Evolutionary conservation across 352 stramenopile genomes (phyloP).

Genomic region (Phytophthora tubulina): DNA sequence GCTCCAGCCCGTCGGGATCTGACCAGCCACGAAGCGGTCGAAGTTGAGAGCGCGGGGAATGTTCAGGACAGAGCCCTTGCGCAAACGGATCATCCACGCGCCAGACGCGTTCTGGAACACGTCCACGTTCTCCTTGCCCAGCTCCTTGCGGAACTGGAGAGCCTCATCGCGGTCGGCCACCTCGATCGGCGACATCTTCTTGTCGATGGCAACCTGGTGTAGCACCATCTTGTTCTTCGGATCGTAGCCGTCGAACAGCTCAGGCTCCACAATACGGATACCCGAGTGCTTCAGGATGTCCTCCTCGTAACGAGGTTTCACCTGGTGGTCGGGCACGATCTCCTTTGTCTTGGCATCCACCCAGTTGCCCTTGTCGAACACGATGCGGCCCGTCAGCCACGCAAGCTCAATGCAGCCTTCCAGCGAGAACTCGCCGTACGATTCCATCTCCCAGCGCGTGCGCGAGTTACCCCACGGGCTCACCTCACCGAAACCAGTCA

Average conservation of each 20-base stretch:
- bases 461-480: slow-evolving; percentile 88
- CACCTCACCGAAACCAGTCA: slow-evolving; percentile 90
- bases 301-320: slow-evolving; percentile 89
- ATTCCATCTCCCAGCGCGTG: slow-evolving; percentile 93
- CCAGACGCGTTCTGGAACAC: slow-evolving; percentile 76
- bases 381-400: slow-evolving; percentile 87
- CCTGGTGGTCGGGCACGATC: slow-evolving; percentile 72
- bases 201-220: slow-evolving; percentile 90
- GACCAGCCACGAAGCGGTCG: slow-evolving; percentile 87
- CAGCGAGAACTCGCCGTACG: slow-evolving; percentile 89
- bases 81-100: slow-evolving; percentile 87
- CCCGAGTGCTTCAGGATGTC: slow-evolving; percentile 80
- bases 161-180: slow-evolving; percentile 85
- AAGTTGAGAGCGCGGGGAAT: slow-evolving; percentile 85
- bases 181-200: slow-evolving; percentile 91
- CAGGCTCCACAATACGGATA: slow-evolving; percentile 88
- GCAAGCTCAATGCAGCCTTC: slow-evolving; percentile 91
- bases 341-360: slow-evolving; percentile 87
- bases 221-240: slow-evolving; percentile 89
- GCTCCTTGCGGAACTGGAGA: slow-evolving; percentile 80
- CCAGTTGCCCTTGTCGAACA: slow-evolving; percentile 87
- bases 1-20: slow-evolving; percentile 91
- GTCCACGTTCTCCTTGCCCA: slow-evolving; percentile 87
- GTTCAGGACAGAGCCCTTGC: slow-evolving; percentile 84
- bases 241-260: slow-evolving; percentile 90